Conservation (phyloP, 169 alveolate species). For the Blepharisma undulans region DNA sequence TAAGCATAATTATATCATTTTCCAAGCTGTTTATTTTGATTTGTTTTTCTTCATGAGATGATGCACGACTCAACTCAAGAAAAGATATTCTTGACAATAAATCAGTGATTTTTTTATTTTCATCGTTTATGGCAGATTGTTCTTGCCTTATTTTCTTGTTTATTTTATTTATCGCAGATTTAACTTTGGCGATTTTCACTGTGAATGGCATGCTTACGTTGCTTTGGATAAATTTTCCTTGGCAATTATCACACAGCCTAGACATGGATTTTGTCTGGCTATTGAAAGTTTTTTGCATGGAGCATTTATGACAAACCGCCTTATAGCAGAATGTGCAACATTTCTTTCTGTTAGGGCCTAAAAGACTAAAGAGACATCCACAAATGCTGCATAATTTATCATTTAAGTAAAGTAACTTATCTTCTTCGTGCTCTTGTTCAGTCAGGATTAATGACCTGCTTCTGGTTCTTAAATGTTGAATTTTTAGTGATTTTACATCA, state of each 20-base stretch:
- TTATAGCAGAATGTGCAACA: not conserved
- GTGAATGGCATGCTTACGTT: not conserved
- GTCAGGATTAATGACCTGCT: not conserved
- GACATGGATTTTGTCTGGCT: not conserved
- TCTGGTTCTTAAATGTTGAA: not conserved
- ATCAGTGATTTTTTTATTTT: not conserved
- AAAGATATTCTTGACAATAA: not conserved
- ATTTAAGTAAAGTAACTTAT: not conserved
- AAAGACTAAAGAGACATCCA: not conserved
- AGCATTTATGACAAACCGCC: not conserved
- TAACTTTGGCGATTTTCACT: not conserved
- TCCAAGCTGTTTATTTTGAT: not conserved
- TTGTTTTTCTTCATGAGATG: not conserved
- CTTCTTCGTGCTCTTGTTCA: not conserved
- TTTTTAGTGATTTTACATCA: not conserved
- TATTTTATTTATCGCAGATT: not conserved
- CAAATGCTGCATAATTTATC: not conserved
- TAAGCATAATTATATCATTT: not conserved
- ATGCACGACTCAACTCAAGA: not conserved
- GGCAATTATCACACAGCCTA: conserved; percentile 2
- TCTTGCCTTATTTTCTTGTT: not conserved
- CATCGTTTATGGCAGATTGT: not conserved
- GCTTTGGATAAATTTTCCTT: not conserved
- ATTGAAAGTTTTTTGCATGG: conserved; percentile 7
- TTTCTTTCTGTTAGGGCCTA: not conserved